Evolutionary conservation across 345 rosid genomes (phyloP), one percentile per base, ranked within the genome.

Genomic region (Salix purpurea): DNA sequence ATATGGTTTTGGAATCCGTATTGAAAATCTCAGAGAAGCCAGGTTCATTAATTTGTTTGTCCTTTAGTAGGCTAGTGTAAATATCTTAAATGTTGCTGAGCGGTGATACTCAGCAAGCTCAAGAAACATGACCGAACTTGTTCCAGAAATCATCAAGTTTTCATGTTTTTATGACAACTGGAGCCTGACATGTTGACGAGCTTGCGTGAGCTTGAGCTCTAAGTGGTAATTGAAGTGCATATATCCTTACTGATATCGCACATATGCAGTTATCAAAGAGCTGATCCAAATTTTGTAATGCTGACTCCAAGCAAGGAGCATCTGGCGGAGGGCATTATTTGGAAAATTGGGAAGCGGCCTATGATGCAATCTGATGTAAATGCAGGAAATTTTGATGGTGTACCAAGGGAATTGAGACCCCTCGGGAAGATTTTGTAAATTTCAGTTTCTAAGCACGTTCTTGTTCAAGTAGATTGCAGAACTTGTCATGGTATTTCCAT

Each of bases 281-380:
- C 96, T 0, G 97, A 90, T 86, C 97, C 96, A 28, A 92, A 95
- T 82, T 95, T 85, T 11, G 84, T 92, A 23, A 92, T 93, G 97
- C 89, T 92, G 83, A 92, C 96, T 30, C 94, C 96, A 10, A 90
- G 80, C 87, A 94, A 94, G 84, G 97, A 94, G 81, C 98, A 92
- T 82, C 80, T 91, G 23, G 98, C 97, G 4, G 91, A 91, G 82
- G 98, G 97, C 62, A 87, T 81, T 11, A 86, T 76, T 24, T 90
- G 97, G 97, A 78, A 90, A 71, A 77, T 78, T 36, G 97, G 98
- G 73, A 81, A 83, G 80, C 82, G 97, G 65, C 94, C 97, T 3
- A 84, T 92, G 97, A 85, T 89, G 72, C 91, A 92, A 74, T 81
- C 95, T 0, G 93, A 92, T 70, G 70, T 92, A 74, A 88, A 89